Conservation (phyloP, 2,329 filamentous ascomycete genomes). For the Alternaria hordeiaustralica region DNA sequence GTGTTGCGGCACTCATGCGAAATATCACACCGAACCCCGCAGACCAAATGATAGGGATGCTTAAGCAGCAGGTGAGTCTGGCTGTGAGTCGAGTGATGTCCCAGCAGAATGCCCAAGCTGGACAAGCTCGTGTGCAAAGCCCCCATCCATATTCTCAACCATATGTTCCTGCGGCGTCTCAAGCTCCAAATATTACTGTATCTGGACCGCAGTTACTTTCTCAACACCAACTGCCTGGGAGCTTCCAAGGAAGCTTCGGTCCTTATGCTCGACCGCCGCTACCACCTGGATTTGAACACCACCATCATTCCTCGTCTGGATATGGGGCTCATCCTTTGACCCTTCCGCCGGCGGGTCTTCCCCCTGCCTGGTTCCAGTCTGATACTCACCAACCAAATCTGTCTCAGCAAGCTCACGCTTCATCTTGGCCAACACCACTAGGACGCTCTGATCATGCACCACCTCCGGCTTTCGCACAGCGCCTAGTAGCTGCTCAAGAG, state of each 20-base stretch:
- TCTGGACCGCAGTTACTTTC: not conserved
- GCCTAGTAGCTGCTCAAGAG: not conserved
- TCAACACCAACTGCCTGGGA: not conserved
- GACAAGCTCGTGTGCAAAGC: not conserved
- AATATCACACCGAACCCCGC: slow-evolving; percentile 14
- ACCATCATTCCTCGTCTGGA: not conserved
- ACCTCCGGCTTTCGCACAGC: slow-evolving; percentile 2
- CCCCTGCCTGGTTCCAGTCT: not conserved
- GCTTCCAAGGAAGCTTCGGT: not conserved
- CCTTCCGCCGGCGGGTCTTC: not conserved
- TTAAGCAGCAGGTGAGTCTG: slow-evolving; percentile 10
- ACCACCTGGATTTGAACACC: not conserved
- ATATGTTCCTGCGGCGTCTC: not conserved
- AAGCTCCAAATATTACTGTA: not conserved
- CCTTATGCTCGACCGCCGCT: not conserved
- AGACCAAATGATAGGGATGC: slow-evolving; percentile 6
- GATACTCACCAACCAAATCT: not conserved
- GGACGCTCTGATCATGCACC: not conserved
- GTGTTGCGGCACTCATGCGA: slow-evolving; percentile 17
- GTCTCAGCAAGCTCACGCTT: not conserved
- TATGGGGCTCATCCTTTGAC: not conserved
- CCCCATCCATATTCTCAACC: not conserved
- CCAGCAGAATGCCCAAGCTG: not conserved
- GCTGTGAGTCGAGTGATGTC: not conserved
- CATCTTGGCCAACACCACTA: not conserved